Evolutionary conservation across 2,329 filamentous ascomycete species (phyloP), one percentile per base, ranked within the genome.

Genomic region (Ascochyta viciae-villosae): DNA sequence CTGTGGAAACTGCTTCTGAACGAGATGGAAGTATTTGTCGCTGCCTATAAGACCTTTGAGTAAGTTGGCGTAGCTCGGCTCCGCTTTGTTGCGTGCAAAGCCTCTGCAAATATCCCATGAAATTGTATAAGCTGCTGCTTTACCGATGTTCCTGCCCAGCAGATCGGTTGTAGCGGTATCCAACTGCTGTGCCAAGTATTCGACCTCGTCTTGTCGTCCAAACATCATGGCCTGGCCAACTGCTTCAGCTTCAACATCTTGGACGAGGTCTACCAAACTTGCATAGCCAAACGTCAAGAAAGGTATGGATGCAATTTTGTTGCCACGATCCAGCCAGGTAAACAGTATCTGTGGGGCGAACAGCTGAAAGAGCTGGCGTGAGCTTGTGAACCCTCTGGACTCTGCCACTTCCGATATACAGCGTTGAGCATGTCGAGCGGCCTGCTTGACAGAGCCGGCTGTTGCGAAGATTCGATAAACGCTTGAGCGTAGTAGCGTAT

Each of bases 391-490:
- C 0, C 82, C 77, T 31, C 97, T 82, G 0, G 83, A 81, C 12
- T 73, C 76, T 4, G 93, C 86, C 29, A 97, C 87, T 12, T 83
- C 80, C 4, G 75, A 73, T 39, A 97, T 81, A 64, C 91, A 96
- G 47, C 83, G 83, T 51, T 84, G 85, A 1, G 94, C 93, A 76
- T 97, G 89, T 19, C 81, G 78, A 19, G 83, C 81, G 6, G 89
- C 89, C 10, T 79, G 76, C 3, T 83, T 77, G 13, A 96, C 85
- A 53, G 87, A 87, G 1, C 90, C 91, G 1, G 93, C 90, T 0
- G 89, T 92, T 73, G 98, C 95, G 65, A 98, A 96, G 22, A 98
- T 92, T 73, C 95, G 90, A 73, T 97, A 99, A 16, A 96, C 90
- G 62, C 92, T 92, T 61, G 90, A 87, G 47, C 93, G 88, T 39